A percentile compares a stretch with the other conserved stretches of the same genome.
phyloP scores from a whole-genome alignment of 441 rosid species.

The Pelargonium myrrhifolium region DNA sequence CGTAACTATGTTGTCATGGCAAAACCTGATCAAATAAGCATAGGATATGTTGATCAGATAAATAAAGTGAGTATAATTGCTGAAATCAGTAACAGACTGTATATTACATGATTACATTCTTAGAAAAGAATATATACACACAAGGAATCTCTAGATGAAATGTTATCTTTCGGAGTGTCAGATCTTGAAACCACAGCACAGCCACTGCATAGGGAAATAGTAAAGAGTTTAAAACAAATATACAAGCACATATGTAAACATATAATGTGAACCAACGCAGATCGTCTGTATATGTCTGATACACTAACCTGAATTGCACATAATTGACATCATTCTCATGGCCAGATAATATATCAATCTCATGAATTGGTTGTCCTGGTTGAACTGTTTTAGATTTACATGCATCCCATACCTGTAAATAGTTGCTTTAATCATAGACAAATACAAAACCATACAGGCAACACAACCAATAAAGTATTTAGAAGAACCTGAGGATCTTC shows the following conservation, averaged over 20 bases:
- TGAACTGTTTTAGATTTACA: slow-evolving; percentile 61
- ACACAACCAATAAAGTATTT: slow-evolving; percentile 1
- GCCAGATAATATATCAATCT: slow-evolving; percentile 85
- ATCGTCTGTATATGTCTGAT: slow-evolving; percentile 6
- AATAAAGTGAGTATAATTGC: slow-evolving; percentile 16
- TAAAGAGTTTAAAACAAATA: neutral
- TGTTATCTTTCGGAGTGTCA: slow-evolving; percentile 64
- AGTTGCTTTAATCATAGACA: slow-evolving; percentile 16
- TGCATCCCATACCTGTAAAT: slow-evolving; percentile 89
- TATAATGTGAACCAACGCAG: slow-evolving; percentile 7
- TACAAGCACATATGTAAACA: neutral
- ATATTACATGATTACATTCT: neutral
- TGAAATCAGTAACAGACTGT: slow-evolving; percentile 12
- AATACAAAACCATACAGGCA: slow-evolving; percentile 19
- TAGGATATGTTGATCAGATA: slow-evolving; percentile 12
- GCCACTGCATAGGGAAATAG: slow-evolving; percentile 59
- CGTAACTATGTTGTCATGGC: slow-evolving; percentile 91
- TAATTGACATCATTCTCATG: slow-evolving; percentile 98
- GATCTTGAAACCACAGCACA: slow-evolving; percentile 82
- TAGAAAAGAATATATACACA: slow-evolving; percentile 30
- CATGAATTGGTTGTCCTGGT: slow-evolving; percentile 78
- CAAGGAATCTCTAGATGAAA: slow-evolving; percentile 89
- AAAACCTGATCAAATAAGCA: slow-evolving; percentile 55
- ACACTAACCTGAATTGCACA: slow-evolving; percentile 83
- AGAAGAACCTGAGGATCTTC: slow-evolving; percentile 7